Base-by-base conservation (phyloP, 768 basidiomycete genomes). In the Kondoa malvinella region DNA sequence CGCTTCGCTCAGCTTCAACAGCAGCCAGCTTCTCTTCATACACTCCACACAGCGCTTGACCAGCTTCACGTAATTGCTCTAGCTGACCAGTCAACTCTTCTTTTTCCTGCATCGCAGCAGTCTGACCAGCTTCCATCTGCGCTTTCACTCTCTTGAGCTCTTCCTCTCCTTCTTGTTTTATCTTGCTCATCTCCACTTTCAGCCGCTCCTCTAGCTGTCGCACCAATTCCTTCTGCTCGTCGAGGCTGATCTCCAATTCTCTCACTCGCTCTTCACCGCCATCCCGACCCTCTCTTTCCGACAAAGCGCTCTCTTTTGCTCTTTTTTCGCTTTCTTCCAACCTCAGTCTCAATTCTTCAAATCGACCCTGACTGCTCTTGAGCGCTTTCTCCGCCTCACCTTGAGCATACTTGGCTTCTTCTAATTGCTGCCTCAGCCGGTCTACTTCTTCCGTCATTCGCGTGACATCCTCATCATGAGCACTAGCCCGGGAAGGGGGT, bases 41-140 rank as follows among this genome's bases (percentile, higher is more conserved):
- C 14, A 95, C 81, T 25, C 89, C 88, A 68, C 95, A 95, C 0
- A 92, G 90, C 74, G 89, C 89, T 81, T 92, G 89, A 34, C 92
- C 92, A 29, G 92, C 94, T 70, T 83, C 81, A 33, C 89, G 82
- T 56, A 97, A 81, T 74, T 91, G 88, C 66, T 94, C 87, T 0
- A 95, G 84, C 72, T 91, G 86, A 0, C 74, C 76, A 15, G 81
- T 81, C 34, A 94, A 78, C 72, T 92, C 89, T 58, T 76, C 79
- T 57, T 84, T 81, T 71, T 89, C 88, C 12, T 81, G 75, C 32
- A 81, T 81, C 1, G 81, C 76, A 56, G 84, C 83, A 4, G 69
- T 69, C 78, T 80, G 73, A 79, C 79, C 8, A 82, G 76, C 21
- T 81, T 79, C 64, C 57, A 61, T 31, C 14, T 2, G 25, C 26